These are phyloP conservation scores for Colletotrichum acutatum DNA, from an alignment of 2,329 filamentous ascomycete genomes.

Conservation along the genomic window DNA sequence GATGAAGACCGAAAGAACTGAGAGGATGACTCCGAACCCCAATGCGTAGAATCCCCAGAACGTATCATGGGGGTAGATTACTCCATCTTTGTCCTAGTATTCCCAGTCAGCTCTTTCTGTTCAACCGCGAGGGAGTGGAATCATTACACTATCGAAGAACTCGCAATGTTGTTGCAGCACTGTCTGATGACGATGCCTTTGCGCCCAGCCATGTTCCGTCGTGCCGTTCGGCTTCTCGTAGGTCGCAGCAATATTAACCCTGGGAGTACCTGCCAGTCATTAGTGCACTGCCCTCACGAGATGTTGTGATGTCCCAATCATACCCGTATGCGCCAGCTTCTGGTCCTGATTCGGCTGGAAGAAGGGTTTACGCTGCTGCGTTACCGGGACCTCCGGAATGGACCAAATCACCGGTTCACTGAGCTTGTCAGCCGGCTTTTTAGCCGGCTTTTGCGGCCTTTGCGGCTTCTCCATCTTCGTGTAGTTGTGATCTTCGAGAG, in stretches of 20 bases:
- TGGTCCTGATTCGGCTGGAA: slow-evolving; percentile 42
- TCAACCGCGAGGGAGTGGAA: too few species aligned
- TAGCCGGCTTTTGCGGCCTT: neutral
- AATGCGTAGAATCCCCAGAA: slow-evolving; percentile 52
- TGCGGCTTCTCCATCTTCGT: neutral
- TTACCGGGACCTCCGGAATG: slow-evolving; percentile 39
- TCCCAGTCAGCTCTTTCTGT: neutral
- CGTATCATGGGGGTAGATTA: slow-evolving; percentile 52
- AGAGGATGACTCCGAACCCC: slow-evolving; percentile 53
- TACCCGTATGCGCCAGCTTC: slow-evolving; percentile 42
- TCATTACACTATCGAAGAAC: slow-evolving; percentile 51
- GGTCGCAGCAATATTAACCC: slow-evolving; percentile 49
- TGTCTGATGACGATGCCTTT: slow-evolving; percentile 45
- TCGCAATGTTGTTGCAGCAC: slow-evolving; percentile 53
- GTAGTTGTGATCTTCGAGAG: neutral
- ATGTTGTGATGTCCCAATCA: neutral
- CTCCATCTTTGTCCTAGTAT: slow-evolving; percentile 48
- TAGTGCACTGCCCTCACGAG: neutral
- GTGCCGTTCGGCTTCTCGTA: slow-evolving; percentile 48
- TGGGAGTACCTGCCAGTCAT: slow-evolving; percentile 42
- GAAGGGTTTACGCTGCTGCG: slow-evolving; percentile 43
- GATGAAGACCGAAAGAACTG: slow-evolving; percentile 50
- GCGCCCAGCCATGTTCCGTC: slow-evolving; percentile 44
- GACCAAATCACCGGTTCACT: slow-evolving; percentile 14
- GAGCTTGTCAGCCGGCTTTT: neutral